Evolutionary conservation across 2,329 filamentous ascomycete species (phyloP).

Genomic region (Colletotrichum trifolii): DNA sequence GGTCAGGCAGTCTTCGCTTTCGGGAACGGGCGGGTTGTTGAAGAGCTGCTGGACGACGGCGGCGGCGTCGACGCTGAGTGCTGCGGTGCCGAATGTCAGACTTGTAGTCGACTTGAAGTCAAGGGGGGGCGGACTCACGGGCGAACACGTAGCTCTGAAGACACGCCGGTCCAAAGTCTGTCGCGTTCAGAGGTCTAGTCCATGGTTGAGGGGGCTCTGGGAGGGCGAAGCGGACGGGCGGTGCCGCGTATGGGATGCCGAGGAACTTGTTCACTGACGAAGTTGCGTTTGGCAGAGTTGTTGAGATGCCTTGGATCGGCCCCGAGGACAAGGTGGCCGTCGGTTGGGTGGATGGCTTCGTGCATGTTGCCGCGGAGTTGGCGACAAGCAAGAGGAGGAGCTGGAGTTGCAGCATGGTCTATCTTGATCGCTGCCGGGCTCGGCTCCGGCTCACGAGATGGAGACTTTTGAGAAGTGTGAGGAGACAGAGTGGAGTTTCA

Average conservation of each 20-base stretch:
- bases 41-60: slow-evolving; percentile 40
- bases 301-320: background rate
- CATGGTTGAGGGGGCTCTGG: slow-evolving; percentile 5
- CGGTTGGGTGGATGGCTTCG: background rate
- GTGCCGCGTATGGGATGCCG: slow-evolving; percentile 65
- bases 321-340: slow-evolving; percentile 2
- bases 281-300: background rate
- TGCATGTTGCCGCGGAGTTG: no score
- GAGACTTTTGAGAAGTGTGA: no score
- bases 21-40: slow-evolving; percentile 29
- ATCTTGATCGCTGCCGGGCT: no score
- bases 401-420: no score
- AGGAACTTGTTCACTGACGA: slow-evolving; percentile 52
- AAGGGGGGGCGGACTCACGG: no score
- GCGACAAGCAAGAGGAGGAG: no score
- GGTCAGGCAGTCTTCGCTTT: slow-evolving; percentile 45
- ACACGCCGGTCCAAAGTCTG: slow-evolving; percentile 15
- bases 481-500: no score
- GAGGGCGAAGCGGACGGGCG: slow-evolving; percentile 48
- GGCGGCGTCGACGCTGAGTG: slow-evolving; percentile 38
- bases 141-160: slow-evolving; percentile 13
- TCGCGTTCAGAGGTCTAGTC: background rate
- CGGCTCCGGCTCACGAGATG: no score
- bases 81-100: slow-evolving; percentile 13
- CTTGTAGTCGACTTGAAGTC: no score